phyloP scores from a whole-genome alignment of 441 rosid genomes.

The Lepidium campestre region DNA sequence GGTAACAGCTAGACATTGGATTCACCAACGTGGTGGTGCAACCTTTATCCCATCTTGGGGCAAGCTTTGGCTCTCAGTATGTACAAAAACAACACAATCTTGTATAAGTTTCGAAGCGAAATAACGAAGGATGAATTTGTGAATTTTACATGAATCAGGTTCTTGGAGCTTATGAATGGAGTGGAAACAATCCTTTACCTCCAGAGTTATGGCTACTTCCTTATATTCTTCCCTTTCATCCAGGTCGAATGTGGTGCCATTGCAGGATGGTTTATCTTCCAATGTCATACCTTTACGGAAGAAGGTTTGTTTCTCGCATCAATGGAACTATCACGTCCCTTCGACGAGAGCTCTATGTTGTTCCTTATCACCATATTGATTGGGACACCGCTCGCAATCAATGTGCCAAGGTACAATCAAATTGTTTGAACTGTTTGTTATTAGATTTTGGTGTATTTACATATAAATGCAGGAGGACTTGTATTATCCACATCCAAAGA shows the following conservation, averaged over 20 bases:
- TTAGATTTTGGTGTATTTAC: not conserved
- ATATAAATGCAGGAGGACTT: conserved; percentile 49
- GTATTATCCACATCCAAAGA: conserved; percentile 52
- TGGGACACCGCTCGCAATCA: conserved; percentile 53
- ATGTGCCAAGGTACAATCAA: conserved; percentile 46
- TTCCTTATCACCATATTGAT: conserved; percentile 50
- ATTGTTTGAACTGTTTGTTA: not conserved
- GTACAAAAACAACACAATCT: not conserved
- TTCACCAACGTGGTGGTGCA: conserved; percentile 54
- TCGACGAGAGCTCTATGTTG: conserved; percentile 47
- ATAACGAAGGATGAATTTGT: not conserved
- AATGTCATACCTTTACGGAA: conserved; percentile 67
- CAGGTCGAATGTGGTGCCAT: conserved; percentile 81
- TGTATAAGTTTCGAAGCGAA: not conserved
- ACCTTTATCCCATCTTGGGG: conserved; percentile 66
- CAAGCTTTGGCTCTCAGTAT: conserved; percentile 71
- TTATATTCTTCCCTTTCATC: conserved; percentile 54
- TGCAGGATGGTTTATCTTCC: conserved; percentile 68
- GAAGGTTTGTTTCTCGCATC: conserved; percentile 48
- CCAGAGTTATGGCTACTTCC: conserved; percentile 81
- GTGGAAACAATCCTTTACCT: conserved; percentile 67
- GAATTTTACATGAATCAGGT: conserved; percentile 27
- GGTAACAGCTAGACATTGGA: conserved; percentile 58
- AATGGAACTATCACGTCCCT: conserved; percentile 46
- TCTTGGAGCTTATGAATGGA: conserved; percentile 73